Evolutionary conservation across 2,329 filamentous ascomycete genomes (phyloP).

Genomic region (Colletotrichum truncatum): DNA sequence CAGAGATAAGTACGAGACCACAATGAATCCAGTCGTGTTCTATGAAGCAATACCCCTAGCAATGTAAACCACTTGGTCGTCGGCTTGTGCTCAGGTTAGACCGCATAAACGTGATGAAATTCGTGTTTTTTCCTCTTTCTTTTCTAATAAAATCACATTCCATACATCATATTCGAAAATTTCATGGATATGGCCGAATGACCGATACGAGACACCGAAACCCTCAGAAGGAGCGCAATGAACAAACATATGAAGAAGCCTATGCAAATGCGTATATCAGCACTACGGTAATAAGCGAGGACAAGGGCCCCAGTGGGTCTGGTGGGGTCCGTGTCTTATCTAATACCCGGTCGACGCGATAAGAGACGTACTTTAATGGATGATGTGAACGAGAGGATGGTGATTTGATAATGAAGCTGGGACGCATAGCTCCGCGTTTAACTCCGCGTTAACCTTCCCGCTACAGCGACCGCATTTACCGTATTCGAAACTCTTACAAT

Average conservation of each 20-base stretch:
- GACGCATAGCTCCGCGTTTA: conserved; percentile 28
- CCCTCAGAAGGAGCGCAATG: not conserved
- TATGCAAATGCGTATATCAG: not conserved
- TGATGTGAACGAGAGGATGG: conserved; percentile 26
- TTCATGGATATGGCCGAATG: not conserved
- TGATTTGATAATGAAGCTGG: conserved; percentile 21
- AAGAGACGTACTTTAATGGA: conserved; percentile 26
- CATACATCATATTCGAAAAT: too few relatives aligned
- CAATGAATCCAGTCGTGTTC: too few relatives aligned
- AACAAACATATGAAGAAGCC: too few relatives aligned
- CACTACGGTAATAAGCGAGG: not conserved
- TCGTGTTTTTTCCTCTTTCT: too few relatives aligned
- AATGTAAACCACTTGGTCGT: too few relatives aligned
- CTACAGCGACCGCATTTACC: not conserved
- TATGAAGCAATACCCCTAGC: too few relatives aligned
- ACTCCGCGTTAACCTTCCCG: conserved; percentile 24
- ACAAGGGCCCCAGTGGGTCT: not conserved
- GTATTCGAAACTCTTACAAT: not conserved
- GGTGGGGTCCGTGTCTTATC: conserved; percentile 17
- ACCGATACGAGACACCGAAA: not conserved
- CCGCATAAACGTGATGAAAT: conserved; percentile 29
- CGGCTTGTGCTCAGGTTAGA: too few relatives aligned
- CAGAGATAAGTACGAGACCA: too few relatives aligned
- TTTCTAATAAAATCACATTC: too few relatives aligned
- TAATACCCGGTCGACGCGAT: conserved; percentile 5